Conservation (phyloP, 768 basidiomycete genomes). For the Rhodotorula toruloides region DNA sequence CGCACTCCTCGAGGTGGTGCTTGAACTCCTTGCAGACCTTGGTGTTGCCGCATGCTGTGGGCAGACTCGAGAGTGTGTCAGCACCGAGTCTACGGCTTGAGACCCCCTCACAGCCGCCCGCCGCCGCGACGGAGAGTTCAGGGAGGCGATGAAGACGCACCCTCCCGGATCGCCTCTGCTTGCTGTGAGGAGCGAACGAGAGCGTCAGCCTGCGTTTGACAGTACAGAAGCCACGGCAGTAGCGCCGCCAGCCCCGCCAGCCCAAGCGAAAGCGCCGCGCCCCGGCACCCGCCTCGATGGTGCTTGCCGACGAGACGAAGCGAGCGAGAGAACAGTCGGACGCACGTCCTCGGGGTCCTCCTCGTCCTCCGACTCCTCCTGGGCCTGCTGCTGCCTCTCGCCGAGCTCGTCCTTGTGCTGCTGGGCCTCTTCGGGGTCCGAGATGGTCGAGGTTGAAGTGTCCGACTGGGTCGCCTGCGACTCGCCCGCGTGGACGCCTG, state of each 20-base stretch:
- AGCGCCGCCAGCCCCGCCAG: background rate
- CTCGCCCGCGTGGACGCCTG: constrained; percentile 5
- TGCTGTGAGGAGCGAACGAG: background rate
- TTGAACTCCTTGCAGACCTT: constrained; percentile 40
- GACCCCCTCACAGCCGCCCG: no score
- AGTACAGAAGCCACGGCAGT: no score
- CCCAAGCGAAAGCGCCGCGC: background rate
- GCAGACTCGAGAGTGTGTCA: background rate
- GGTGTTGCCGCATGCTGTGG: constrained; percentile 37
- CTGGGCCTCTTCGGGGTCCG: constrained; percentile 3
- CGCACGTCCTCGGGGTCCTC: constrained; percentile 28
- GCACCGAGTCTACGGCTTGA: background rate
- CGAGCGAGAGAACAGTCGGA: background rate
- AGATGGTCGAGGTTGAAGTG: constrained; percentile 3
- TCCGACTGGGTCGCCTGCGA: background rate
- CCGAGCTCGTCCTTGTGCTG: constrained; percentile 7
- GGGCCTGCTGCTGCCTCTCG: background rate
- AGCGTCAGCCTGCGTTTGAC: background rate
- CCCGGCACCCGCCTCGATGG: background rate
- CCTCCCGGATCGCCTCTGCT: constrained; percentile 31
- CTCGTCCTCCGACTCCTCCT: constrained; percentile 30
- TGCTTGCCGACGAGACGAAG: no score
- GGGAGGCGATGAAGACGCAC: background rate
- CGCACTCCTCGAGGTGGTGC: constrained; percentile 44
- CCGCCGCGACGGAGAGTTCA: background rate